phyloP scores from a whole-genome alignment of 106 monocot species.

The Dendrobium officinale region DNA sequence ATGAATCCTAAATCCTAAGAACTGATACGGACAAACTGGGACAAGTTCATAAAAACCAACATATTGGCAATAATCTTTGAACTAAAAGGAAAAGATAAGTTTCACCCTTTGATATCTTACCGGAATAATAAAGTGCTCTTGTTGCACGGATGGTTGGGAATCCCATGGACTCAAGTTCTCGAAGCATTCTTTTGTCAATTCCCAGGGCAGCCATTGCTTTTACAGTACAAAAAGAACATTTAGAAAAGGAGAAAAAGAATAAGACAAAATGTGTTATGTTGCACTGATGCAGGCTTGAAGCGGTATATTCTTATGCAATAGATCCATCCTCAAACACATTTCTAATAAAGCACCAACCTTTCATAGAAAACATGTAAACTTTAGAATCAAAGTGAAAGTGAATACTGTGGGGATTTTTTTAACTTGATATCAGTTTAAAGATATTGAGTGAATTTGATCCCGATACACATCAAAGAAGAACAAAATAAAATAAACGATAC shows the following conservation, averaged over 20 bases:
- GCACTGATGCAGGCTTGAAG: not conserved
- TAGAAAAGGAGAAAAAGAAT: not conserved
- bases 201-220: constrained; percentile 58
- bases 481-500: not conserved
- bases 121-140: constrained; percentile 69
- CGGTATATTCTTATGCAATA: not conserved
- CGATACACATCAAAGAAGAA: not conserved
- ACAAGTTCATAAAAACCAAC: not conserved
- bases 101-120: constrained; percentile 18
- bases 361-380: not conserved
- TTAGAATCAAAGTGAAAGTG: not conserved
- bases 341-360: not conserved
- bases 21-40: not conserved
- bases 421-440: not conserved
- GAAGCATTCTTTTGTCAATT: constrained; percentile 50
- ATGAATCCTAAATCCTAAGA: too few relatives aligned
- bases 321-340: not conserved
- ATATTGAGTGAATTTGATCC: not conserved
- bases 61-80: not conserved
- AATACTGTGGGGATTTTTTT: not conserved
- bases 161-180: constrained; percentile 68
- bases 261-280: not conserved
- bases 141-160: constrained; percentile 62
- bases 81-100: not conserved
- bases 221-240: not conserved